Evolutionary conservation across 108 stramenopile species (phyloP).

Genomic region (Cyclotella baltica): DNA sequence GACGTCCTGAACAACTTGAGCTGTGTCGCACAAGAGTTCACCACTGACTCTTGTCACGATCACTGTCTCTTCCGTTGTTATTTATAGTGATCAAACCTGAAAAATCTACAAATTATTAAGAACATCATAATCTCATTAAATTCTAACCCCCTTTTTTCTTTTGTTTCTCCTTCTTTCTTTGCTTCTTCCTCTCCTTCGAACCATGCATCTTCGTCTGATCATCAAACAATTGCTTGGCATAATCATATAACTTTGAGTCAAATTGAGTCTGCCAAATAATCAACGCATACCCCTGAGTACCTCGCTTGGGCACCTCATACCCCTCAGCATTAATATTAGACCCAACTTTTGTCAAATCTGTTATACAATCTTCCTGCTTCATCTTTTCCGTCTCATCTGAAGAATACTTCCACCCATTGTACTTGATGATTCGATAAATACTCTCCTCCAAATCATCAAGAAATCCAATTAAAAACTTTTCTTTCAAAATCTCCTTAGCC

Average conservation of each 20-base stretch:
- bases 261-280: conserved; percentile 61
- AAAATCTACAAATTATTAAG: no score
- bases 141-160: conserved; percentile 48
- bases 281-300: conserved; percentile 52
- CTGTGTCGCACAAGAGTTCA: no score
- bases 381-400: conserved; percentile 49
- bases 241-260: conserved; percentile 58
- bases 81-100: no score
- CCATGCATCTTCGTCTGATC: conserved; percentile 58
- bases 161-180: conserved; percentile 54
- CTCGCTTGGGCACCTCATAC: conserved; percentile 59
- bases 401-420: conserved; percentile 52
- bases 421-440: conserved; percentile 53
- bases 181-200: conserved; percentile 57
- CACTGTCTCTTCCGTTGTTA: no score
- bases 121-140: no score
- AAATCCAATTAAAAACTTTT: conserved; percentile 60
- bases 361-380: conserved; percentile 56
- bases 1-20: no score
- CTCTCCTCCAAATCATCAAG: conserved; percentile 56
- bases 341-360: conserved; percentile 26
- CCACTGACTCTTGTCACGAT: no score
- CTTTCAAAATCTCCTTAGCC: conserved; percentile 54
- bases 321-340: conserved; percentile 48
- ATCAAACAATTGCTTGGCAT: conserved; percentile 56